A percentile compares a stretch with the other conserved stretches of the same genome.
Conservation (phyloP, 352 stramenopile genomes). For the Phytophthora sojae region DNA sequence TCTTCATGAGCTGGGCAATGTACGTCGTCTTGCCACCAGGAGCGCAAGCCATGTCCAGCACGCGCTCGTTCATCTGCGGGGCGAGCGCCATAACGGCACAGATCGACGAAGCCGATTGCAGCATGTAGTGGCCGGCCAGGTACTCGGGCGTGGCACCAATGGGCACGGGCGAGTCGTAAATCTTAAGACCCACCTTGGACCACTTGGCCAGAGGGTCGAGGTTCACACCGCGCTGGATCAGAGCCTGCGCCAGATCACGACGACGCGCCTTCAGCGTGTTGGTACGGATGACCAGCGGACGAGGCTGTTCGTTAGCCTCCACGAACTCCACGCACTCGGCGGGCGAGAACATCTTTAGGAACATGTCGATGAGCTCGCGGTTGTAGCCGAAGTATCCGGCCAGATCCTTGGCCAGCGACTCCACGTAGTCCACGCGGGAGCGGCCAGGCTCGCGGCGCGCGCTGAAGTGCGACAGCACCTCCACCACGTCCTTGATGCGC, state of each 20-base stretch:
- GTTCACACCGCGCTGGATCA: slow-evolving; percentile 99
- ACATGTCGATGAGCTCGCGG: slow-evolving; percentile 98
- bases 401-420: slow-evolving; percentile 93
- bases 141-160: slow-evolving; percentile 99
- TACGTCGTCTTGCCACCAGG: slow-evolving; percentile 99
- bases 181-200: slow-evolving; percentile 99
- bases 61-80: slow-evolving; percentile 96
- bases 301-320: slow-evolving; percentile 97
- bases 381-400: slow-evolving; percentile 99
- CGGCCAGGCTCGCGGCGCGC: slow-evolving; percentile 91
- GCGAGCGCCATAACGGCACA: slow-evolving; percentile 98
- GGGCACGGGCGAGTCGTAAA: slow-evolving; percentile 98
- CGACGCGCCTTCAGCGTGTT: slow-evolving; percentile 99
- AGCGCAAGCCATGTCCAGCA: slow-evolving; percentile 98
- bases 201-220: slow-evolving; percentile 98
- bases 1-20: slow-evolving; percentile 99
- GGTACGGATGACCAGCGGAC: slow-evolving; percentile 98
- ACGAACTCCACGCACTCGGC: slow-evolving; percentile 99
- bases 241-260: slow-evolving; percentile 97
- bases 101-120: slow-evolving; percentile 99
- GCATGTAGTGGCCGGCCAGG: slow-evolving; percentile 99
- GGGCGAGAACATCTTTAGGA: slow-evolving; percentile 97
- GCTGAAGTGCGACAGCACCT: slow-evolving; percentile 97
- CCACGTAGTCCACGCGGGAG: slow-evolving; percentile 96
- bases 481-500: slow-evolving; percentile 94